Percentiles rank a stretch among this genome's conserved stretches.
These are phyloP conservation scores for Sarocladium strictum DNA, from an alignment of 2,329 filamentous ascomycete species.

Conservation along the genomic window DNA sequence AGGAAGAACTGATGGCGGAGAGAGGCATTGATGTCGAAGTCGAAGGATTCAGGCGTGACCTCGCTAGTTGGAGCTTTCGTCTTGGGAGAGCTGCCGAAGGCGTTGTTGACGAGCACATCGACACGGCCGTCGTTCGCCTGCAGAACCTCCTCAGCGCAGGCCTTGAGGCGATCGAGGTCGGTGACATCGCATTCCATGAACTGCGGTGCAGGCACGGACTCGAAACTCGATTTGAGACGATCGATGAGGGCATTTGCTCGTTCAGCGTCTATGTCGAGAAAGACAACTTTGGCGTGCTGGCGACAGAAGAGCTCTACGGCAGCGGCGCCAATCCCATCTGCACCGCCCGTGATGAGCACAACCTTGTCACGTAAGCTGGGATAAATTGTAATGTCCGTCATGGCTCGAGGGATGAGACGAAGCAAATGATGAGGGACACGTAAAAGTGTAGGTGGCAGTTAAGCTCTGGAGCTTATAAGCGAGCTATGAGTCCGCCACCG, in stretches of 20 bases:
- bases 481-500: too few relatives aligned
- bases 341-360: constrained; percentile 40
- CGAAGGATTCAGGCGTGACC: constrained; percentile 36
- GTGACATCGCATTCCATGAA: constrained; percentile 38
- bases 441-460: too few relatives aligned
- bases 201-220: constrained; percentile 20
- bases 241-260: constrained; percentile 25
- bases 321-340: constrained; percentile 39
- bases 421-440: too few relatives aligned
- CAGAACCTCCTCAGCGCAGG: constrained; percentile 26
- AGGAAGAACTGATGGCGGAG: constrained; percentile 54
- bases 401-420: neutral
- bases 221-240: constrained; percentile 6
- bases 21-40: constrained; percentile 37
- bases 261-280: constrained; percentile 33
- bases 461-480: too few relatives aligned
- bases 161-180: constrained; percentile 26
- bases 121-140: constrained; percentile 32
- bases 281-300: constrained; percentile 38
- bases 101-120: constrained; percentile 82
- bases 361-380: constrained; percentile 33
- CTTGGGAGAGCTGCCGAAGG: constrained; percentile 39
- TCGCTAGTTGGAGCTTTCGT: constrained; percentile 23
- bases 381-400: constrained; percentile 23
- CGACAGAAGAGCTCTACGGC: constrained; percentile 37